phyloP scores from a whole-genome alignment of 2,329 filamentous ascomycete genomes.

The Hypocrella siamensis region DNA sequence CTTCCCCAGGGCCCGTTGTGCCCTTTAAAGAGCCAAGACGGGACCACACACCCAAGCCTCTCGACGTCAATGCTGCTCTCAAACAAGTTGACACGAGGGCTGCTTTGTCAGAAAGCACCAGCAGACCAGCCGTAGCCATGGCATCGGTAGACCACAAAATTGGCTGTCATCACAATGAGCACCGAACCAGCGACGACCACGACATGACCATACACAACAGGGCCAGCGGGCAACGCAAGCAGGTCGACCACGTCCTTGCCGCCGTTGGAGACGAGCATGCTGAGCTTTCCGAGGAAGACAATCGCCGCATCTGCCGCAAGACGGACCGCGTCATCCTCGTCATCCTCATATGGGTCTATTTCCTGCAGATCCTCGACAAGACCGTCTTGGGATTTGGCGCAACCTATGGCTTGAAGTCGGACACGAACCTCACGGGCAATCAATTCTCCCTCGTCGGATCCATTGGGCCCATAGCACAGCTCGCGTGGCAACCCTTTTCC shows the following conservation, averaged over 20 bases:
- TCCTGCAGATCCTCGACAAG: conserved; percentile 44
- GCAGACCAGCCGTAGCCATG: no score
- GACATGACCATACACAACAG: neutral
- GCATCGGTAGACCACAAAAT: no score
- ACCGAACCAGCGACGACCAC: neutral
- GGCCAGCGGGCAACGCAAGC: neutral
- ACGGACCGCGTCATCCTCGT: conserved; percentile 43
- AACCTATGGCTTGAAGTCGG: conserved; percentile 35
- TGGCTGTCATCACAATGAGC: neutral
- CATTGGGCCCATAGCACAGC: conserved; percentile 42
- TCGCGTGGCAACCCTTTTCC: conserved; percentile 45
- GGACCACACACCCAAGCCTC: no score
- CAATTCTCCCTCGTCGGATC: conserved; percentile 43
- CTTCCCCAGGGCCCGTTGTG: no score
- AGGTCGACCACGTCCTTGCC: conserved; percentile 2
- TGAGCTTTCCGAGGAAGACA: conserved; percentile 8
- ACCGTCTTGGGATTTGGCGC: conserved; percentile 39
- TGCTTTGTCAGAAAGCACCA: no score
- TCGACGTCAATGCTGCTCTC: no score
- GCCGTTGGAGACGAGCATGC: conserved; percentile 2
- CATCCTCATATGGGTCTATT: conserved; percentile 42
- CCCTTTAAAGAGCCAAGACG: no score
- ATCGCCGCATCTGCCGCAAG: conserved; percentile 36
- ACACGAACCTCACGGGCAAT: conserved; percentile 32
- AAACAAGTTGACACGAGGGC: no score